Evolutionary conservation across 495 filamentous ascomycete genomes (phyloP).

Genomic region (Penicillium simplicissimum): DNA sequence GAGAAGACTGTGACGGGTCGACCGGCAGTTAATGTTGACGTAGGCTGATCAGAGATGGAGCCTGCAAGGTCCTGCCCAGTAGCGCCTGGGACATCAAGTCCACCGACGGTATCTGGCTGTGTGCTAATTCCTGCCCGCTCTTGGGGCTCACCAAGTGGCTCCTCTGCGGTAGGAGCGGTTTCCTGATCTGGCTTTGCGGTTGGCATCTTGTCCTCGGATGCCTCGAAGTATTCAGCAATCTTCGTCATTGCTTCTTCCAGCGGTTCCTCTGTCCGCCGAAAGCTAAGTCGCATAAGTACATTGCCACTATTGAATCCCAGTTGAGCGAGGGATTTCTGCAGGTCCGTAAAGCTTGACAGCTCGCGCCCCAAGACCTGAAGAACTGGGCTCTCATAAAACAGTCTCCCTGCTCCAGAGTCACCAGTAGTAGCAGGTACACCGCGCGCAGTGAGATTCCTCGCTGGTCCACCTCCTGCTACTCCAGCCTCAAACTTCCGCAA

Average conservation of each 20-base stretch:
- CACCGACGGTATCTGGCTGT: constrained; percentile 11
- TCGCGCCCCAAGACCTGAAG: constrained; percentile 78
- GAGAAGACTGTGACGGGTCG: constrained; percentile 71
- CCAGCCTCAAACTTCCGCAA: constrained; percentile 83
- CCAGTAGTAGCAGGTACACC: constrained; percentile 60
- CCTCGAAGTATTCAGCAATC: constrained; percentile 70
- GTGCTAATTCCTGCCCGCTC: constrained; percentile 7
- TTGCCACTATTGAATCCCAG: constrained; percentile 83
- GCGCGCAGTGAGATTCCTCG: constrained; percentile 75
- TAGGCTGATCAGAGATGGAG: constrained; percentile 26
- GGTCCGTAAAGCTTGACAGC: constrained; percentile 69
- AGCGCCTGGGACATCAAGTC: constrained; percentile 16
- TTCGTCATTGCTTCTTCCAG: constrained; percentile 82
- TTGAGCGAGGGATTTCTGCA: constrained; percentile 86
- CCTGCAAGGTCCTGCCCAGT: constrained; percentile 18
- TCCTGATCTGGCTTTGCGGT: constrained; percentile 15
- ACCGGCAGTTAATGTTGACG: constrained; percentile 23
- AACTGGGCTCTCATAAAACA: constrained; percentile 87
- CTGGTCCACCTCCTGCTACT: constrained; percentile 53
- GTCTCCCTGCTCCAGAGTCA: constrained; percentile 61
- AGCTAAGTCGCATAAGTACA: constrained; percentile 73
- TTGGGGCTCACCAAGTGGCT: constrained; percentile 21
- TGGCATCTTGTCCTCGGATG: constrained; percentile 37
- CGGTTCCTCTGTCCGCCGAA: constrained; percentile 71
- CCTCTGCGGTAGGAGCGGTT: constrained; percentile 17